phyloP scores from a whole-genome alignment of 352 stramenopile genomes.

The Globisporangium megalacanthum region DNA sequence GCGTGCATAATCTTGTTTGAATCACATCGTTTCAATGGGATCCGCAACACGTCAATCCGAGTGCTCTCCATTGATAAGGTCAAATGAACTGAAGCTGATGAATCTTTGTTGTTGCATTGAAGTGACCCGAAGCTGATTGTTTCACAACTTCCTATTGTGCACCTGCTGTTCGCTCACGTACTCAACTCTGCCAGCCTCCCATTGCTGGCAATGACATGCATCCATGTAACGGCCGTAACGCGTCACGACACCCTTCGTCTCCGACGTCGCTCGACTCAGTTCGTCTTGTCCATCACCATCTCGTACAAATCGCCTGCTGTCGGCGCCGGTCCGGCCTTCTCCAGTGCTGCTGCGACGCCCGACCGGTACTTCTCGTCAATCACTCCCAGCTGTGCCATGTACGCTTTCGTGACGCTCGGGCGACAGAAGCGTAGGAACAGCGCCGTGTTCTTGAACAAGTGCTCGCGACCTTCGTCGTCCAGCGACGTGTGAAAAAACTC shows the following conservation, averaged over 20 bases:
- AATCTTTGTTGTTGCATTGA: too few relatives aligned
- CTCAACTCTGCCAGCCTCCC: too few relatives aligned
- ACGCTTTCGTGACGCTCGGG: constrained; percentile 11
- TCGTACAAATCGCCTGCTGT: constrained; percentile 17
- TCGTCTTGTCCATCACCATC: constrained; percentile 7
- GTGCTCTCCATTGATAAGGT: too few relatives aligned
- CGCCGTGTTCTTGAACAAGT: constrained; percentile 38
- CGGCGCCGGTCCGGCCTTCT: constrained; percentile 11
- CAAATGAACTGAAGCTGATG: too few relatives aligned
- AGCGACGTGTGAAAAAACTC: constrained; percentile 83
- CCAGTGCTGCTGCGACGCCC: constrained; percentile 13
- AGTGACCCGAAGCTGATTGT: too few relatives aligned
- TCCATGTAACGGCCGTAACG: too few relatives aligned
- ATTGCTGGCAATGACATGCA: too few relatives aligned
- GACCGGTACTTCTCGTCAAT: constrained; percentile 20
- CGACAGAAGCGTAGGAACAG: constrained; percentile 22
- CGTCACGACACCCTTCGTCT: not conserved
- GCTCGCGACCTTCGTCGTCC: constrained; percentile 49
- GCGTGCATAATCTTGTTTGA: too few relatives aligned
- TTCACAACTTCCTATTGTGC: too few relatives aligned
- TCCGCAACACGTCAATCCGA: too few relatives aligned
- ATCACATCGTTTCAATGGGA: too few relatives aligned
- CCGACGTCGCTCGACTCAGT: not conserved
- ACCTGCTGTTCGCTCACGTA: too few relatives aligned
- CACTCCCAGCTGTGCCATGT: constrained; percentile 20